Percentiles rank a stretch among this genome's conserved stretches.
These are phyloP conservation scores for Fusarium brachygibbosum DNA, from an alignment of 2,329 filamentous ascomycete genomes.

Conservation along the genomic window DNA sequence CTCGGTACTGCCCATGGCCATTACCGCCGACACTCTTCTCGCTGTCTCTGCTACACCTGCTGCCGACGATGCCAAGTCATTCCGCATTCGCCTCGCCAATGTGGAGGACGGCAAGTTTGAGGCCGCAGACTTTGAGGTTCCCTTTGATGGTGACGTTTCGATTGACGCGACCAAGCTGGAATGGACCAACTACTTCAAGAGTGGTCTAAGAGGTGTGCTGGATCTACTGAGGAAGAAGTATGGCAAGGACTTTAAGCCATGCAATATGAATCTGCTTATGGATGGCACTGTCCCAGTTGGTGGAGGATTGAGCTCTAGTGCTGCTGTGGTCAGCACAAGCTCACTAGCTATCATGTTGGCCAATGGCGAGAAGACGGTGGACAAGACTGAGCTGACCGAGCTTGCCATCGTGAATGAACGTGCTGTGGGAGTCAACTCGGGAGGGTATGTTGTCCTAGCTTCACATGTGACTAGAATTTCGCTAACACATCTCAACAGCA, in stretches of 20 bases:
- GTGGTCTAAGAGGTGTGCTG: slow-evolving; percentile 85
- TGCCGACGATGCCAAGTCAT: slow-evolving; percentile 65
- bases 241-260: slow-evolving; percentile 71
- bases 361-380: slow-evolving; percentile 81
- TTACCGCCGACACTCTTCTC: slow-evolving; percentile 90
- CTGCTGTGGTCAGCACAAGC: slow-evolving; percentile 91
- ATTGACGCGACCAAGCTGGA: slow-evolving; percentile 90
- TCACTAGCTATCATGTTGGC: slow-evolving; percentile 89
- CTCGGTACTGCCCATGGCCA: slow-evolving; percentile 94
- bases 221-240: slow-evolving; percentile 79
- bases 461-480: background rate
- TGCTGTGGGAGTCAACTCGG: slow-evolving; percentile 94
- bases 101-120: slow-evolving; percentile 82
- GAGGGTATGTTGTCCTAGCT: slow-evolving; percentile 72
- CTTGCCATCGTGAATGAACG: slow-evolving; percentile 95
- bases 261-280: slow-evolving; percentile 87
- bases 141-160: slow-evolving; percentile 71
- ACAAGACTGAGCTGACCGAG: slow-evolving; percentile 93
- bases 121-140: slow-evolving; percentile 79
- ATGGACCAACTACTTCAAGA: slow-evolving; percentile 99
- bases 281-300: slow-evolving; percentile 94
- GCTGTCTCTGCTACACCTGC: slow-evolving; percentile 75
- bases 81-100: slow-evolving; percentile 83
- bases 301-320: slow-evolving; percentile 92
- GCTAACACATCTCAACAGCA: slow-evolving; percentile 65